Percentiles rank a stretch among this genome's conserved stretches.
Evolutionary conservation across 768 basidiomycete genomes (phyloP).

Genomic region (Lentinus tigrinus): DNA sequence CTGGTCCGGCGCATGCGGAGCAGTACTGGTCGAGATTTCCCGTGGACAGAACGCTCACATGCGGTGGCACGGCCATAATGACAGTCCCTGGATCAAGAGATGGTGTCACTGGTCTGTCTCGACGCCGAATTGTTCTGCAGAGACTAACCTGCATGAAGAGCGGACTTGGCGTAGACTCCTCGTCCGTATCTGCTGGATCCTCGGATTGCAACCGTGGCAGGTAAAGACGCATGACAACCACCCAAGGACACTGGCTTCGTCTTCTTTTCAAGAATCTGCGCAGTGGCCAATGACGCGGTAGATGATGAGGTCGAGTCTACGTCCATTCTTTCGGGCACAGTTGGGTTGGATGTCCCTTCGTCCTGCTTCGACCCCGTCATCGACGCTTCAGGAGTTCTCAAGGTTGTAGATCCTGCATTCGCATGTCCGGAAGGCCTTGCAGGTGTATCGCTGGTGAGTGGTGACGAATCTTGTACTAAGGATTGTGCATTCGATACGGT

Average conservation of each 20-base stretch:
- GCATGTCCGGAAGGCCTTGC: neutral
- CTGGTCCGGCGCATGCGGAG: conserved; percentile 58
- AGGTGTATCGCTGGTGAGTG: neutral
- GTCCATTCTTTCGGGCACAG: no score
- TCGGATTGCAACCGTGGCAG: conserved; percentile 41
- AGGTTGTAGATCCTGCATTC: neutral
- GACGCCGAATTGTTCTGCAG: neutral
- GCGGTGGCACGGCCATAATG: conserved; percentile 57
- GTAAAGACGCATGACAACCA: conserved; percentile 34
- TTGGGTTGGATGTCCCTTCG: no score
- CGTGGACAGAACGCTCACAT: conserved; percentile 64
- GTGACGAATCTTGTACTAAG: neutral
- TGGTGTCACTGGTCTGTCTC: neutral
- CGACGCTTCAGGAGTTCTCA: no score
- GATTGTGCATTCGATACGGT: no score
- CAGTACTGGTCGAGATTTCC: conserved; percentile 62
- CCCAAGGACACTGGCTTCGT: conserved; percentile 1
- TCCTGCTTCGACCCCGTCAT: no score
- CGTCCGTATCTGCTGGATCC: conserved; percentile 39
- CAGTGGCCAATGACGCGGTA: neutral
- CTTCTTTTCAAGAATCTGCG: neutral
- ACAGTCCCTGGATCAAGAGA: conserved; percentile 48
- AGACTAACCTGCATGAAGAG: conserved; percentile 37
- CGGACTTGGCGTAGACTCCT: conserved; percentile 42
- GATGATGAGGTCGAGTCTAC: no score